Percentiles rank a stretch among this genome's conserved stretches.
phyloP scores from a whole-genome alignment of 352 stramenopile genomes.

The Phytopythium ostracodes region DNA sequence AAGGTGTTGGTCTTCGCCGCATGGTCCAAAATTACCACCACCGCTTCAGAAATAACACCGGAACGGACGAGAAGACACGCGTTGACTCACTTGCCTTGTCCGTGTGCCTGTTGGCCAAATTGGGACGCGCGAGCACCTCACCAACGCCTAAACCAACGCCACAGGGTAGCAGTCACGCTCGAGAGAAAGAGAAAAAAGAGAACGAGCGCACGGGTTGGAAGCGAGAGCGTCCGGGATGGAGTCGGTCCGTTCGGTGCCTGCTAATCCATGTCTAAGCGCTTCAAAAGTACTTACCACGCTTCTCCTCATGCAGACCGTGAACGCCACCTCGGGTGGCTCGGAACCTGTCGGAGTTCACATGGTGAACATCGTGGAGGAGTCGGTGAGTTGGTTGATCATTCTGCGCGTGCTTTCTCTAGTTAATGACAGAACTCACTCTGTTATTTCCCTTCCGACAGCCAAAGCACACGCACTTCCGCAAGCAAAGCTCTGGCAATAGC shows the following conservation, averaged over 20 bases:
- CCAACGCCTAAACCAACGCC: neutral
- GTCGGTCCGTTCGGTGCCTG: neutral
- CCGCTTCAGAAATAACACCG: neutral
- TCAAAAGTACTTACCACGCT: too few species aligned
- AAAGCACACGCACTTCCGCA: conserved; percentile 1
- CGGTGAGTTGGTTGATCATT: neutral
- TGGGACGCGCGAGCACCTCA: neutral
- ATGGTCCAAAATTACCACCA: neutral
- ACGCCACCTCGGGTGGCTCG: too few species aligned
- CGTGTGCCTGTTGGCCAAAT: neutral
- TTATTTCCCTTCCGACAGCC: neutral
- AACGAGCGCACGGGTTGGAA: neutral
- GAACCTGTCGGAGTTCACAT: conserved; percentile 4
- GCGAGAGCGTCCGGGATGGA: neutral
- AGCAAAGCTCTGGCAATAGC: conserved; percentile 5
- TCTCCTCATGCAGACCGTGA: neutral
- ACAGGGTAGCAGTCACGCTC: neutral
- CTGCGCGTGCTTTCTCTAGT: neutral
- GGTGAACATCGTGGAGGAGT: neutral
- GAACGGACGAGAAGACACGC: neutral
- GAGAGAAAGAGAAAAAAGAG: neutral
- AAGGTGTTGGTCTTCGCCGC: too few species aligned
- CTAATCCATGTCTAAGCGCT: too few species aligned
- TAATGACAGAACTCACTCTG: too few species aligned
- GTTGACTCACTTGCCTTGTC: neutral